phyloP scores from a whole-genome alignment of 345 rosid genomes.

The Populus davidiana region DNA sequence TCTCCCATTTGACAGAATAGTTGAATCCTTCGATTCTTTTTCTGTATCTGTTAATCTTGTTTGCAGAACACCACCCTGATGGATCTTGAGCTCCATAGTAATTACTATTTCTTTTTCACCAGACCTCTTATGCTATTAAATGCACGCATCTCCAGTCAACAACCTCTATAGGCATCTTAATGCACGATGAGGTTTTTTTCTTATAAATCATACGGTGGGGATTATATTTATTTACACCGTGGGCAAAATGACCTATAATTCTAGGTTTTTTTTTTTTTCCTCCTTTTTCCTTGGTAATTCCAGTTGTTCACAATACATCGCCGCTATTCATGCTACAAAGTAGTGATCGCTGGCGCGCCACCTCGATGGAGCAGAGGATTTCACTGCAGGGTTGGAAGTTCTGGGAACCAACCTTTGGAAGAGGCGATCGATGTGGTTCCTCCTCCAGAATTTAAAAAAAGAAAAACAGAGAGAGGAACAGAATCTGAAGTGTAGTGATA shows the following conservation, averaged over 20 bases:
- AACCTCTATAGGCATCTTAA: no score
- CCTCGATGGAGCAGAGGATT: not conserved
- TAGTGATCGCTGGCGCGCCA: not conserved
- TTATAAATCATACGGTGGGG: no score
- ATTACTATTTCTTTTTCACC: no score
- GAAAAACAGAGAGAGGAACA: not conserved
- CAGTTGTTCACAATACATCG: not conserved
- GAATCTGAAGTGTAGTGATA: not conserved
- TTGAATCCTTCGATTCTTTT: no score
- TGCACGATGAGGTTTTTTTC: no score
- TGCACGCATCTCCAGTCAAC: no score
- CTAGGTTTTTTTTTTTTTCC: not conserved
- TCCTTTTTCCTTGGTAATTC: not conserved
- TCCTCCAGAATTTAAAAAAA: not conserved
- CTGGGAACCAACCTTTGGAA: not conserved
- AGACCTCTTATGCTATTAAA: no score
- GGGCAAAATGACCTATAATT: no score
- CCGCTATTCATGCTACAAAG: not conserved
- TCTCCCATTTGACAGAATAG: not conserved
- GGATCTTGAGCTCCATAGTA: no score
- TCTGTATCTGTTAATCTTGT: no score
- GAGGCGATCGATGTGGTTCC: not conserved
- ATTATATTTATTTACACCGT: no score
- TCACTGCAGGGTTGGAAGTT: slow-evolving; percentile 1
- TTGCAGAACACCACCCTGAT: no score